These are phyloP conservation scores for Cyberlindnera sargentensis DNA, from an alignment of 805 yeast genomes.

Conservation along the genomic window DNA sequence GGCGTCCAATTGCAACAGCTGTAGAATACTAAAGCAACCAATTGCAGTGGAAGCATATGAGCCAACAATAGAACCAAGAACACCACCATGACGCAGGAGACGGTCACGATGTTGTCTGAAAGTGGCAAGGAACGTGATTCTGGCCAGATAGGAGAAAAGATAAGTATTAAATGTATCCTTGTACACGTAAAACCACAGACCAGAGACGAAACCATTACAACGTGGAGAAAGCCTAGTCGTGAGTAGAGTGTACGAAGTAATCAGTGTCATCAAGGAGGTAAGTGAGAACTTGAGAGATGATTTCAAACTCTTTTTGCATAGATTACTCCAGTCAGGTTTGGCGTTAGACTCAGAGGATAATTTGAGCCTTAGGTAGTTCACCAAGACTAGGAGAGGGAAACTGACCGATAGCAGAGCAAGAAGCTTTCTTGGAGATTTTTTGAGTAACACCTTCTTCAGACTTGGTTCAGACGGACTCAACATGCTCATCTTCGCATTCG, in stretches of 20 bases:
- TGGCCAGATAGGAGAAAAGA: conserved; percentile 4
- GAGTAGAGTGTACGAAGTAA: conserved; percentile 9
- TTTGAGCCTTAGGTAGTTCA: conserved; percentile 1
- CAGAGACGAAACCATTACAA: conserved; percentile 11
- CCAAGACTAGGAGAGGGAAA: conserved; percentile 6
- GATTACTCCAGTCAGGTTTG: background rate
- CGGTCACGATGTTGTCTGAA: conserved; percentile 9
- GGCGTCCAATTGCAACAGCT: conserved; percentile 2
- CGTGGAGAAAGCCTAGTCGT: conserved; percentile 5
- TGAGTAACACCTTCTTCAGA: conserved; percentile 1
- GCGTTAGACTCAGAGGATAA: background rate
- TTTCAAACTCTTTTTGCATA: background rate
- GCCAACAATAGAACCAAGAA: background rate
- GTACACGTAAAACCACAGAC: conserved; percentile 10
- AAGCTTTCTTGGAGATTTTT: conserved; percentile 9
- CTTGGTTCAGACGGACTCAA: conserved; percentile 15
- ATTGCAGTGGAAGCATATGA: conserved; percentile 3
- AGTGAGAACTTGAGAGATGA: background rate
- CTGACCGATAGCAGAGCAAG: conserved; percentile 1
- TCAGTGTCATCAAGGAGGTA: background rate
- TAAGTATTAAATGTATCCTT: conserved; percentile 1
- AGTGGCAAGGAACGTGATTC: conserved; percentile 5
- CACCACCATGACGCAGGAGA: background rate
- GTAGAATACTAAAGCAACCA: conserved; percentile 3
- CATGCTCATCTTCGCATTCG: conserved; percentile 6